Percentiles rank a stretch among this genome's conserved stretches.
These are phyloP conservation scores for Iris pallida DNA, from an alignment of 116 monocot genomes.

Conservation along the genomic window DNA sequence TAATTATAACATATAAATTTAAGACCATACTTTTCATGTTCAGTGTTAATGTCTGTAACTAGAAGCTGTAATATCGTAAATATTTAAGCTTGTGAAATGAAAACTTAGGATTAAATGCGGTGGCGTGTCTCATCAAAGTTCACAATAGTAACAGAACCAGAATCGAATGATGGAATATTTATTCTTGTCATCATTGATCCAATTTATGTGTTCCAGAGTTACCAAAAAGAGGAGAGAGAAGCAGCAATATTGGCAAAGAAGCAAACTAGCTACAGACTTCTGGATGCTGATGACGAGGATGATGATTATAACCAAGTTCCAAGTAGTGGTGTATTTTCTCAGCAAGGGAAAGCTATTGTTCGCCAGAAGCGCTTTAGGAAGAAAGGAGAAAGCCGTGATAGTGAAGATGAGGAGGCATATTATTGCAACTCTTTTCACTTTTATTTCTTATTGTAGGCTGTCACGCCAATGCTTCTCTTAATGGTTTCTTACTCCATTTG, in stretches of 20 bases:
- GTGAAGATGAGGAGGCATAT: conserved; percentile 68
- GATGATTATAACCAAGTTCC: conserved; percentile 13
- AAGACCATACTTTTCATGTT: too few species aligned
- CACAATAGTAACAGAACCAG: too few species aligned
- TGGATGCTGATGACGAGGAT: conserved; percentile 69
- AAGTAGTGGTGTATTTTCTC: conserved; percentile 9
- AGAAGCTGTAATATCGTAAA: too few species aligned
- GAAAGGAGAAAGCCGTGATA: conserved; percentile 34
- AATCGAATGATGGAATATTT: too few species aligned
- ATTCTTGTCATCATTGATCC: neutral
- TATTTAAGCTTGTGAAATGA: too few species aligned
- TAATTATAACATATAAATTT: too few species aligned
- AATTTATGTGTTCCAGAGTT: conserved; percentile 29
- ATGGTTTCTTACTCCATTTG: neutral
- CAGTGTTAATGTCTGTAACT: too few species aligned
- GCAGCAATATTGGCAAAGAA: conserved; percentile 58
- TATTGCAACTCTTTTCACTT: neutral
- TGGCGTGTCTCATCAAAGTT: too few species aligned
- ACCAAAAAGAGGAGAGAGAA: conserved; percentile 64
- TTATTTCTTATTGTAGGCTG: conserved; percentile 1
- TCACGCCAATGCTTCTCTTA: neutral
- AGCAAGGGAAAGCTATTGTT: conserved; percentile 18
- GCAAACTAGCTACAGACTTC: conserved; percentile 64
- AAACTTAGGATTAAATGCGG: too few species aligned
- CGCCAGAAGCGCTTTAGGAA: conserved; percentile 53